A percentile compares a stretch with the other conserved stretches of the same genome.
Conservation (phyloP, 495 filamentous ascomycete species). For the Aspergillus carlsbadensis region DNA sequence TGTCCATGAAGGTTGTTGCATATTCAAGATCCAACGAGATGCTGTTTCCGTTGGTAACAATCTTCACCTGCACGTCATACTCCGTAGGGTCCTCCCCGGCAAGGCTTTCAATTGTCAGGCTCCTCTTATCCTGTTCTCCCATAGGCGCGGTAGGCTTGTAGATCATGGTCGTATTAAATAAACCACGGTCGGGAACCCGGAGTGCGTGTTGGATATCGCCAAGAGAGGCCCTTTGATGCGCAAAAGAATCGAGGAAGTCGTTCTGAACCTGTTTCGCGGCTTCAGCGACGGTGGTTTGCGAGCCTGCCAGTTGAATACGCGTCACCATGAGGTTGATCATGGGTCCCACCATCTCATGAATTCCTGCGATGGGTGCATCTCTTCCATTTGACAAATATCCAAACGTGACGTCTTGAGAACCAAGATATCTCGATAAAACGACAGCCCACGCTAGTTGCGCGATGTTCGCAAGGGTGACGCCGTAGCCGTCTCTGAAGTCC, state of each 20-base stretch:
- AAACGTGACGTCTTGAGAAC: conserved; percentile 8
- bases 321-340: conserved; percentile 15
- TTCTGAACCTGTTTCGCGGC: conserved; percentile 8
- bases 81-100: conserved; percentile 9
- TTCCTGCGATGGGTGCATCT: conserved; percentile 12
- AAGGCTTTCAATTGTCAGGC: conserved; percentile 1
- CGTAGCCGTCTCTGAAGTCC: conserved; percentile 2
- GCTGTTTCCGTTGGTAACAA: neutral
- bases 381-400: conserved; percentile 13
- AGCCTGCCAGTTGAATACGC: neutral
- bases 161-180: conserved; percentile 15
- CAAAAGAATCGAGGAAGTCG: conserved; percentile 10
- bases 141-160: conserved; percentile 6
- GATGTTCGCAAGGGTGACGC: conserved; percentile 14
- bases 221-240: conserved; percentile 10
- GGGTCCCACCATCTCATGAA: conserved; percentile 11
- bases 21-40: conserved; percentile 8
- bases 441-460: conserved; percentile 10
- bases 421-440: conserved; percentile 9
- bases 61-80: conserved; percentile 9
- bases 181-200: neutral
- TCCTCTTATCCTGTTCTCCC: neutral
- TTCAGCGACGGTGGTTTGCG: neutral
- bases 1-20: conserved; percentile 5
- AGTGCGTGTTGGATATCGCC: conserved; percentile 16